Evolutionary conservation across 495 filamentous ascomycete genomes (phyloP).

Genomic region (Neurospora pannonica): DNA sequence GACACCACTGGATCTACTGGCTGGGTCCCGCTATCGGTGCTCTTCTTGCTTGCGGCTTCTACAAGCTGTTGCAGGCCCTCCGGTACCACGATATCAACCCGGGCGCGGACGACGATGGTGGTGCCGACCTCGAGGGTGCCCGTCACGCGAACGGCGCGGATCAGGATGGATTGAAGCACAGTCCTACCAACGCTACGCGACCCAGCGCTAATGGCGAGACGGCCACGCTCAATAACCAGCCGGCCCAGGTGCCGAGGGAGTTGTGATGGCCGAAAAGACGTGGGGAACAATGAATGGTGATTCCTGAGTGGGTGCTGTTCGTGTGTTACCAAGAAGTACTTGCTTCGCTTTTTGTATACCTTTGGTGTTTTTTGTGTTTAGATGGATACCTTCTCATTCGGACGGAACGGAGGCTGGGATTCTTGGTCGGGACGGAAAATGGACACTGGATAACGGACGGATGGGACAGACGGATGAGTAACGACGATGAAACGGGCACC

Average conservation of each 20-base stretch:
- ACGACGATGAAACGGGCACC: background rate
- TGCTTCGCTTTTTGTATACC: background rate
- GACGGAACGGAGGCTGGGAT: background rate
- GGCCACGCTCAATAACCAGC: background rate
- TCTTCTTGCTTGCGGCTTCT: slow-evolving; percentile 58
- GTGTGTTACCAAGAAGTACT: background rate
- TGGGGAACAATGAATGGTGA: background rate
- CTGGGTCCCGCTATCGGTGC: slow-evolving; percentile 47
- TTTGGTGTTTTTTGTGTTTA: background rate
- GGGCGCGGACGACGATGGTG: slow-evolving; percentile 20
- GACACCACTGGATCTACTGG: slow-evolving; percentile 67
- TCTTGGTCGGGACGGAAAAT: background rate
- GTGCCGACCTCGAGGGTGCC: slow-evolving; percentile 11
- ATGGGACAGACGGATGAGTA: background rate
- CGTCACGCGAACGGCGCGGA: background rate
- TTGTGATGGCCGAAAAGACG: background rate
- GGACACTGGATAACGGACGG: background rate
- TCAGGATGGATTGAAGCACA: background rate
- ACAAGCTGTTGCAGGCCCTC: slow-evolving; percentile 53
- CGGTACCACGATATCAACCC: slow-evolving; percentile 68
- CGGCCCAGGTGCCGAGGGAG: background rate
- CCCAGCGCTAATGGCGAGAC: background rate
- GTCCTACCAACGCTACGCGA: background rate
- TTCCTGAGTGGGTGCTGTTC: background rate
- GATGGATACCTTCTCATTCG: background rate